Conservation (phyloP, 768 basidiomycete species). For the Tephrocybe sp. region DNA sequence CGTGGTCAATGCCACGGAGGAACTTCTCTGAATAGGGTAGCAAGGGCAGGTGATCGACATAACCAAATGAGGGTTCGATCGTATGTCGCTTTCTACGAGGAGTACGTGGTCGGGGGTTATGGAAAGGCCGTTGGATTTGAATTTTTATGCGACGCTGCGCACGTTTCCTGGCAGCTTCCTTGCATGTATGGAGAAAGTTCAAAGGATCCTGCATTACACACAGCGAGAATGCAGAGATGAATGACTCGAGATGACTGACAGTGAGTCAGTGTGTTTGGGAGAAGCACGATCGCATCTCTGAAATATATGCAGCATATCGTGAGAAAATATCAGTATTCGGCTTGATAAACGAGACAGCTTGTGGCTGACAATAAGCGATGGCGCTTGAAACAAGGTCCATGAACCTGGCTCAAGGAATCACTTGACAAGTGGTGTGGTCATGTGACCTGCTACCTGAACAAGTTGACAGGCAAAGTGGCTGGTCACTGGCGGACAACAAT, state of each 20-base stretch:
- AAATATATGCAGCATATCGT: not conserved
- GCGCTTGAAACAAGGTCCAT: too few relatives aligned
- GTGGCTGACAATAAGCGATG: too few relatives aligned
- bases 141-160: not conserved
- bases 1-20: not conserved
- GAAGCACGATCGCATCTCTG: not conserved
- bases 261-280: not conserved
- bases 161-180: not conserved
- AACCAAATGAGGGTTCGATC: too few relatives aligned
- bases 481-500: constrained; percentile 24
- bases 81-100: too few relatives aligned
- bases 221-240: not conserved
- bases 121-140: too few relatives aligned
- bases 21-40: not conserved
- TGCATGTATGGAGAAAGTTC: not conserved
- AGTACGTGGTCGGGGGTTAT: too few relatives aligned
- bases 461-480: not conserved
- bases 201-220: not conserved
- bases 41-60: not conserved
- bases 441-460: constrained; percentile 7
- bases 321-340: too few relatives aligned
- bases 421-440: not conserved
- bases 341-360: too few relatives aligned
- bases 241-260: not conserved
- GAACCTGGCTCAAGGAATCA: too few relatives aligned